These are phyloP conservation scores for Vicia villosa DNA, from an alignment of 306 rosid genomes.

Conservation along the genomic window DNA sequence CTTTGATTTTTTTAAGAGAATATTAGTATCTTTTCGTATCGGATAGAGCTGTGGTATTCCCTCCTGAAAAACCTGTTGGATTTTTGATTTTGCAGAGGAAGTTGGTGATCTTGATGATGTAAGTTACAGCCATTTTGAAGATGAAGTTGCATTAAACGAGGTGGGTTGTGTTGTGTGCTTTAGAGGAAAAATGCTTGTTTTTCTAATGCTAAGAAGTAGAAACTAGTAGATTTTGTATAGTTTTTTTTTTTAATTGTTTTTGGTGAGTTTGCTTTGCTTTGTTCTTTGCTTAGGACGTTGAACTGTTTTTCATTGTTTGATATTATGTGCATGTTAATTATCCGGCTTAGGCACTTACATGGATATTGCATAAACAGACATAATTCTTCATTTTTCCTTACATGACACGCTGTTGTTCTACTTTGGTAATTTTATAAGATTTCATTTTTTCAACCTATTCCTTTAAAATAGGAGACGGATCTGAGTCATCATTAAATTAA, in stretches of 20 bases:
- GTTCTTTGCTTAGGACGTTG: not conserved
- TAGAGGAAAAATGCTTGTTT: not conserved
- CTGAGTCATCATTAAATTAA: slow-evolving; percentile 4
- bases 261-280: not conserved
- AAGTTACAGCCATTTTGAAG: slow-evolving; percentile 37
- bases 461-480: not conserved
- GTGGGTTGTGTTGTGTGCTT: slow-evolving; percentile 45
- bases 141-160: slow-evolving; percentile 45
- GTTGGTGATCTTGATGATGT: slow-evolving; percentile 49
- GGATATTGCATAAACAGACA: slow-evolving; percentile 1
- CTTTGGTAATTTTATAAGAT: not conserved
- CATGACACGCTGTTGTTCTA: not conserved
- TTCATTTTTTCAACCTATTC: not conserved
- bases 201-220: not conserved
- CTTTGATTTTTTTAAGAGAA: not conserved
- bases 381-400: not conserved
- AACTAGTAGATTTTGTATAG: not conserved
- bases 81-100: slow-evolving; percentile 58
- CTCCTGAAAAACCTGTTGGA: slow-evolving; percentile 15
- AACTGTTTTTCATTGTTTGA: not conserved
- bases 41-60: not conserved
- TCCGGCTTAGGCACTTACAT: slow-evolving; percentile 1
- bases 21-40: slow-evolving; percentile 14
- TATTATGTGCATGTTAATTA: not conserved
- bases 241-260: not conserved